phyloP scores from a whole-genome alignment of 495 filamentous ascomycete genomes.

The Aspergillus heteromorphus region DNA sequence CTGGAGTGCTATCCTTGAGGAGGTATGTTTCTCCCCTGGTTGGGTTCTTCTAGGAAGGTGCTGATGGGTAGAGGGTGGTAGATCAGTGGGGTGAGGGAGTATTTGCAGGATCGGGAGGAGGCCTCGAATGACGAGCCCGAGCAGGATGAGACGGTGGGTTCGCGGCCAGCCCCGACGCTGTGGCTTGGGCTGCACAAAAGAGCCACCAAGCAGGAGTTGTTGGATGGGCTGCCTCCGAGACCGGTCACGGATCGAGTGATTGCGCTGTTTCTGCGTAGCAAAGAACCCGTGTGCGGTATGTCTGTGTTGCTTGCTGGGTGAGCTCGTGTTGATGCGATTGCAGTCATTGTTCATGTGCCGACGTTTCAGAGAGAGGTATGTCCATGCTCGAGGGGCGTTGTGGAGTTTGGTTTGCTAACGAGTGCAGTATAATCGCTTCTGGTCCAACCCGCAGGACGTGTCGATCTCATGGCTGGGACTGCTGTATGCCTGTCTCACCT shows the following conservation, averaged over 20 bases:
- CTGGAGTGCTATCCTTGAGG: constrained; percentile 48
- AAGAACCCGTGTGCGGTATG: constrained; percentile 38
- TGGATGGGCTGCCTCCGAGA: constrained; percentile 36
- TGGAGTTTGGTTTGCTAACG: background rate
- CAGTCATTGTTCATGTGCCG: constrained; percentile 11
- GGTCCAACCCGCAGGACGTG: constrained; percentile 23
- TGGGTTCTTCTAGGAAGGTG: background rate
- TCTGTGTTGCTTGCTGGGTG: background rate
- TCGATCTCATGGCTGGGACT: constrained; percentile 35
- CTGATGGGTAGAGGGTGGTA: constrained; percentile 15
- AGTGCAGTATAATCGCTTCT: constrained; percentile 34
- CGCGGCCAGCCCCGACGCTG: constrained; percentile 26
- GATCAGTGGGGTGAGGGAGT: constrained; percentile 31
- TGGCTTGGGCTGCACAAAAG: constrained; percentile 33
- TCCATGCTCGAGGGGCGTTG: background rate
- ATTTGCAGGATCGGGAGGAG: constrained; percentile 11
- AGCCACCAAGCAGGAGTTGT: constrained; percentile 31
- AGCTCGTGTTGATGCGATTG: background rate
- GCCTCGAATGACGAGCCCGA: constrained; percentile 17
- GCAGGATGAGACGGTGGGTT: constrained; percentile 18
- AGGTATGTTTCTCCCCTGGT: constrained; percentile 29
- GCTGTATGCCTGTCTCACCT: constrained; percentile 30
- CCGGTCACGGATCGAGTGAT: constrained; percentile 40
- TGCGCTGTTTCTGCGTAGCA: constrained; percentile 39
- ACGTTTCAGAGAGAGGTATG: constrained; percentile 15